A percentile compares a stretch with the other conserved stretches of the same genome.
These are phyloP conservation scores for Castanea mollissima DNA, from an alignment of 306 rosid genomes.

Conservation along the genomic window DNA sequence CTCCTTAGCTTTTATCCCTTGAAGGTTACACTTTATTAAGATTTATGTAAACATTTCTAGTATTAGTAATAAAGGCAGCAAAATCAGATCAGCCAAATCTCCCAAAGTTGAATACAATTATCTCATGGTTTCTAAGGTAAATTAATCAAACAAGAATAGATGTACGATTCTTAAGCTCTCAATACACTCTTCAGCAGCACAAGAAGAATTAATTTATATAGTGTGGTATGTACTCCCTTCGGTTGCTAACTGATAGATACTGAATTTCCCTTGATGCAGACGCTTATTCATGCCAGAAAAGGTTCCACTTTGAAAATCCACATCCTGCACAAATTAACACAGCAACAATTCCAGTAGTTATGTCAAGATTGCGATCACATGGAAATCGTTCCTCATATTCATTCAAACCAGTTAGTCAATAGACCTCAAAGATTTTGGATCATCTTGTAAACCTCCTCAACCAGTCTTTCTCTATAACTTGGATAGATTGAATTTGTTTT, in stretches of 20 bases:
- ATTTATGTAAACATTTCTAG: too few relatives aligned
- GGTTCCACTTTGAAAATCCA: conserved; percentile 9
- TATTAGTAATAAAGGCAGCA: neutral
- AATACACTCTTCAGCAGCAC: neutral
- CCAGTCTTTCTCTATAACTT: conserved; percentile 53
- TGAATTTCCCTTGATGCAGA: conserved; percentile 15
- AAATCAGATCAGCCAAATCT: neutral
- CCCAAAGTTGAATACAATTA: neutral
- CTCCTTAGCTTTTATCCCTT: too few relatives aligned
- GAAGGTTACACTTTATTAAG: too few relatives aligned
- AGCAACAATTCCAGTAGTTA: neutral
- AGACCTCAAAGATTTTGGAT: neutral
- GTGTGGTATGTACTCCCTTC: conserved; percentile 9
- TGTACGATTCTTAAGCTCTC: neutral
- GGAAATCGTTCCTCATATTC: conserved; percentile 12
- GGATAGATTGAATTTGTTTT: too few relatives aligned
- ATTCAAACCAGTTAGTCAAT: conserved; percentile 5
- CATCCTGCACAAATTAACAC: conserved; percentile 3
- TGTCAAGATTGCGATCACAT: conserved; percentile 3
- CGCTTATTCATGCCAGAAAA: conserved; percentile 21
- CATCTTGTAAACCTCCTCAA: neutral
- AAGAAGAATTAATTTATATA: conserved; percentile 2
- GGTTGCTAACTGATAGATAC: conserved; percentile 11
- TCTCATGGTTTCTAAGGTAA: neutral
- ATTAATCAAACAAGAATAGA: neutral